Evolutionary conservation across 345 rosid genomes (phyloP), one percentile per base, ranked within the genome.

Genomic region (Turnera subulata): DNA sequence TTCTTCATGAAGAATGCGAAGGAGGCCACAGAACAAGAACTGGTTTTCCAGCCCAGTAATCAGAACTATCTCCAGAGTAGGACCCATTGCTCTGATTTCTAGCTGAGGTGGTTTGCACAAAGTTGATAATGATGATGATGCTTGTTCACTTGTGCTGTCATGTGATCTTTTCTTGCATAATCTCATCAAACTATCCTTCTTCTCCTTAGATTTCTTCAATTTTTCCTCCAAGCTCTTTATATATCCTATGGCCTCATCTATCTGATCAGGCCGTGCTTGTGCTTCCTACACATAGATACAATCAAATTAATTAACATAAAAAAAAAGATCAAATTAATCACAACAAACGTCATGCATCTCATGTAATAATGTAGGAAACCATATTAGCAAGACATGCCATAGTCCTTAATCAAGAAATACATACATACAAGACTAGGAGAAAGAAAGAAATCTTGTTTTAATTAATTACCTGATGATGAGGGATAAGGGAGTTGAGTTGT

Each of bases 211-310:
- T 38, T 69, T 63, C 52, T 74, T 61, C 67, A 76, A 17, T 42
- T 58, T 70, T 10, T 5, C 58, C 52, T 83, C 65, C 32, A 78
- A 40, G 21, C 48, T 50, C 57, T 72, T 71, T 52, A 83, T 83
- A 56, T 83, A 70, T 32, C 33, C 65, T 46, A 67, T 67, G 1
- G 85, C 82, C 57, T 69, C 83, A 67, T 83, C 89, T 64, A 83
- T 63, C 48, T 76, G 85, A 43, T 78, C 83, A 8, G 85, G 83
- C 45, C 76, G 55, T 7, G 79, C 39, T 47, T 56, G 26, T 64
- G 55, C 18, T 52, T 75, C 80, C 88, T 83, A 68, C 63, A 56
- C 7, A 11, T n/a, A 43, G 21, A 33, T 43, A 8, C 35, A 29
- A 29, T 8, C 35, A 29, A 3, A 29, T 29, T 6, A n/a, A n/a